These are phyloP conservation scores for Haberlea rhodopensis DNA, from an alignment of 257 asterid species.

Conservation along the genomic window DNA sequence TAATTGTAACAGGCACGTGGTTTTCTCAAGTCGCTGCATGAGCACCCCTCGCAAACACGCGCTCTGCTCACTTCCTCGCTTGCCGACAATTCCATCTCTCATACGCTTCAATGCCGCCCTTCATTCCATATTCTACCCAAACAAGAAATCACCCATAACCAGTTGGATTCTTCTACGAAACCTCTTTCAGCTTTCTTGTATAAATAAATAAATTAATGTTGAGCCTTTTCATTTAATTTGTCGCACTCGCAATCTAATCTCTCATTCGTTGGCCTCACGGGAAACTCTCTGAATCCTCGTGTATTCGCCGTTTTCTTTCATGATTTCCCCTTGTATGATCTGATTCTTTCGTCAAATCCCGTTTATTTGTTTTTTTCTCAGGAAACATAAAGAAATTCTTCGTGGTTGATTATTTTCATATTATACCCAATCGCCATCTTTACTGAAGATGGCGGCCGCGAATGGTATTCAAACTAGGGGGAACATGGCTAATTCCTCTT, in stretches of 20 bases:
- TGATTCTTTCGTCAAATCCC: too few relatives aligned
- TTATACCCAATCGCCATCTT: constrained; percentile 27
- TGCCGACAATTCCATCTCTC: background rate
- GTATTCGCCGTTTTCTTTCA: background rate
- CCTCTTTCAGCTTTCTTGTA: background rate
- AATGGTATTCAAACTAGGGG: constrained; percentile 31
- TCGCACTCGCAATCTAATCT: background rate
- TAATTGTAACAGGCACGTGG: background rate
- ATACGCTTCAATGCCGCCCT: background rate
- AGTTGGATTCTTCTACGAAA: background rate
- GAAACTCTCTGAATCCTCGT: background rate
- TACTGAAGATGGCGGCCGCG: constrained; percentile 36
- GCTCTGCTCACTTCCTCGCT: background rate
- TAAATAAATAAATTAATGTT: too few relatives aligned
- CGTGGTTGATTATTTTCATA: background rate
- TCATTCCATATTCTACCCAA: background rate
- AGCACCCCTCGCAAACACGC: background rate
- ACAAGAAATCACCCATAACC: background rate
- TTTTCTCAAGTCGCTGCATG: background rate
- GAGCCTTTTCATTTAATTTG: background rate
- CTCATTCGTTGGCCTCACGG: background rate
- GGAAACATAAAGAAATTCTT: too few relatives aligned
- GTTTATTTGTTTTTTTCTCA: background rate
- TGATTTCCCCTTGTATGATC: background rate
- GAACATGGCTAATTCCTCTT: constrained; percentile 19